Evolutionary conservation across 306 rosid species (phyloP).

Genomic region (Cucumis hystrix): DNA sequence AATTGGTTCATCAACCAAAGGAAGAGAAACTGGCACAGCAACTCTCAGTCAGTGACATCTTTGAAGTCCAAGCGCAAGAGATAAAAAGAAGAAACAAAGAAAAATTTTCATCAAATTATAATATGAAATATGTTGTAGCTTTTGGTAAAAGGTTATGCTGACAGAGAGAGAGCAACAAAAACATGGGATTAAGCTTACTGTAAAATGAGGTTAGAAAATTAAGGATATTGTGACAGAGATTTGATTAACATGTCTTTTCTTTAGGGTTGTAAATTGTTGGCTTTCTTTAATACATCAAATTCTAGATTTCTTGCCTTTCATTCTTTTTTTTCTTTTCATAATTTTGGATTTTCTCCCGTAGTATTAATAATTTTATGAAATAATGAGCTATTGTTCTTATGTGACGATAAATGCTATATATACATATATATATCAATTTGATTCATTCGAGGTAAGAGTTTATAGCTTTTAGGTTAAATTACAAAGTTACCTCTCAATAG

Average conservation of each 20-base stretch:
- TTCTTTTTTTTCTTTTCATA: neutral
- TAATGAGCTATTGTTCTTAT: too few species aligned
- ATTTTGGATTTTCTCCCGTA: neutral
- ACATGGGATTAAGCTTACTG: constrained; percentile 4
- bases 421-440: too few species aligned
- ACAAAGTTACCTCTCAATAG: too few species aligned
- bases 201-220: constrained; percentile 2
- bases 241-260: neutral
- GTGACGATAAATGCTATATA: too few species aligned
- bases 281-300: neutral
- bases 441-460: too few species aligned
- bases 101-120: neutral
- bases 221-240: neutral
- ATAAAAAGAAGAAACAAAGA: constrained; percentile 13
- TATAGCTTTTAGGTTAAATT: too few species aligned
- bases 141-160: neutral
- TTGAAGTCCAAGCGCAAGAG: constrained; percentile 97
- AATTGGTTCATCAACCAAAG: constrained; percentile 99
- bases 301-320: neutral
- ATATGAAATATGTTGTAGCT: neutral
- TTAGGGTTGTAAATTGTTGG: neutral
- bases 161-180: neutral
- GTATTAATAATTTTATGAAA: neutral
- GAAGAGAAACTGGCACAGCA: constrained; percentile 97
- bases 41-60: constrained; percentile 82